Evolutionary conservation across 768 basidiomycete genomes (phyloP), one percentile per base, ranked within the genome.

Genomic region (Termitomyces sp.): DNA sequence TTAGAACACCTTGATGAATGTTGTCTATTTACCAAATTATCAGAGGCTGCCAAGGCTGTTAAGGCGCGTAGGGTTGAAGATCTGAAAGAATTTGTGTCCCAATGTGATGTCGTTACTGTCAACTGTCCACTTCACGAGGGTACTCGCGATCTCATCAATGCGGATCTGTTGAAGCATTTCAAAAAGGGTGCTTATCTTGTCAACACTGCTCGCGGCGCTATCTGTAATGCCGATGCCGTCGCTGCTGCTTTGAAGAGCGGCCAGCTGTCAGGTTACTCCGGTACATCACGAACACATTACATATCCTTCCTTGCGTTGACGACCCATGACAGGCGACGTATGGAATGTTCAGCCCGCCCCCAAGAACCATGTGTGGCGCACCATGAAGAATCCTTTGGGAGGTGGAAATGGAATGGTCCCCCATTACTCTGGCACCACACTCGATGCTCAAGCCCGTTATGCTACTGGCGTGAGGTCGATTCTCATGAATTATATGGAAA

Each of bases 131-230:
- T 95, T 31, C 91, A 94, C 75, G 91, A 94, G 68, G 85, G 84
- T 28, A 94, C 93, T 41, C 76, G 77, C 43, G 88, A 87, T 23
- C 81, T 94, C 47, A 78, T 94, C 66, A 90, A 93, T 75, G 78
- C 81, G 41, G 90, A 94, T 40, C 84, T 92, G 41, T 76, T 95
- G 63, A 80, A 81, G 70, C 88, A 91, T 74, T 88, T 95, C 81
- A 96, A 96, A 81, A 87, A 89, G 69, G 93, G 91, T 49, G 82
- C 92, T 15, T 94, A 89, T 88, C 83, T 95, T 64, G 87, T 96
- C 67, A 96, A 96, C 81, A 93, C 91, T 30, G 91, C 91, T 51
- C 90, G 92, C 63, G 94, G 94, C 44, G 94, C 94, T 42, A 93
- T 96, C 65, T 92, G 89, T 68, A 86, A 91, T 72, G 84, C 84